Percentiles rank a stretch among this genome's conserved stretches.
phyloP scores from a whole-genome alignment of 1,139 yeast species.

The Geotrichum bryndzae region DNA sequence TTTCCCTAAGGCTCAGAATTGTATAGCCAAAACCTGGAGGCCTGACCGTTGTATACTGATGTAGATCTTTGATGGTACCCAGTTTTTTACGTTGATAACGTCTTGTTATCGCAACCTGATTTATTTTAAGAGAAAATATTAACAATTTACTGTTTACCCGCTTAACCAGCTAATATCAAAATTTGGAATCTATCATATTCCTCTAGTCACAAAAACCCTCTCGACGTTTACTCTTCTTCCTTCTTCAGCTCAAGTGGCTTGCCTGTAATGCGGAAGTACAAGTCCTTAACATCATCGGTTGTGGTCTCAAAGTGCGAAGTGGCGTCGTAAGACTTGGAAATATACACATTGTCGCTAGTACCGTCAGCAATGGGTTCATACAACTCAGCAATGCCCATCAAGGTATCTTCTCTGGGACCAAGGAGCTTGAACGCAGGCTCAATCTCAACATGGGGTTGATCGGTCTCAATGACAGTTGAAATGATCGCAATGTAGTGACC shows the following conservation, averaged over 20 bases:
- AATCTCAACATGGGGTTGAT: slow-evolving; percentile 84
- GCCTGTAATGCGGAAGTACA: slow-evolving; percentile 87
- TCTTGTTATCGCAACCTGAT: too few species aligned
- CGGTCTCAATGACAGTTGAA: slow-evolving; percentile 92
- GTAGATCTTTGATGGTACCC: too few species aligned
- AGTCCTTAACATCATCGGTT: slow-evolving; percentile 93
- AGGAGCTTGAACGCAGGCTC: slow-evolving; percentile 91
- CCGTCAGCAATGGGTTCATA: slow-evolving; percentile 89
- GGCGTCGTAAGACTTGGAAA: slow-evolving; percentile 89
- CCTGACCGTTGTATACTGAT: too few species aligned
- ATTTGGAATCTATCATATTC: not conserved
- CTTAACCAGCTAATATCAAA: not conserved
- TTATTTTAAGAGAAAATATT: too few species aligned
- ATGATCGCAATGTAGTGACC: slow-evolving; percentile 91
- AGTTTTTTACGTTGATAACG: too few species aligned
- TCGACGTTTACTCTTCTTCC: slow-evolving; percentile 46
- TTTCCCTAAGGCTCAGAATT: too few species aligned
- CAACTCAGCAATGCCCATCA: slow-evolving; percentile 91
- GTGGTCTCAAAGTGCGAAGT: slow-evolving; percentile 93
- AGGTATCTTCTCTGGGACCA: slow-evolving; percentile 72
- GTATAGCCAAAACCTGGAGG: too few species aligned
- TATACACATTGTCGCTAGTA: slow-evolving; percentile 64
- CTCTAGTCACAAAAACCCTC: not conserved
- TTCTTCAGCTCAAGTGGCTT: slow-evolving; percentile 82
- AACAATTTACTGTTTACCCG: too few species aligned